Percentiles rank a stretch among this genome's conserved stretches.
These are phyloP conservation scores for Aschersonia sp. DNA, from an alignment of 2,329 filamentous ascomycete genomes.

Conservation along the genomic window DNA sequence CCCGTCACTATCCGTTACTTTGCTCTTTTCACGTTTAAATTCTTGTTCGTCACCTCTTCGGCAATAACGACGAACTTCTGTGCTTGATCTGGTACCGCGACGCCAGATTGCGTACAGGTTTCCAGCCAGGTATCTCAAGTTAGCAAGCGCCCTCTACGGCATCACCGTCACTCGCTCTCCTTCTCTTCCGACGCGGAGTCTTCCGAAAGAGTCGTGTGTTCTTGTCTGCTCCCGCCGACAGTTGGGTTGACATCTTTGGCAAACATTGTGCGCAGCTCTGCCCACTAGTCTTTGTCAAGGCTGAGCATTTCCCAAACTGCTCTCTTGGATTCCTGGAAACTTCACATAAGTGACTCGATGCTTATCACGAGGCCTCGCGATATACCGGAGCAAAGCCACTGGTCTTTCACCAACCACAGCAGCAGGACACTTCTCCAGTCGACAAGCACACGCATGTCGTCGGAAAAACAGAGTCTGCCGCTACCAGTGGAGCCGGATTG, in stretches of 20 bases:
- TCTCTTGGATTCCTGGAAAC: neutral
- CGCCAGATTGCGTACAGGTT: no score
- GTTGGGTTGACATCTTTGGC: no score
- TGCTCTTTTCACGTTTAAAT: neutral
- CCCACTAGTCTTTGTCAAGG: neutral
- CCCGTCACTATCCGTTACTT: neutral
- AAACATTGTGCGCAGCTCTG: neutral
- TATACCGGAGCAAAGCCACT: conserved; percentile 35
- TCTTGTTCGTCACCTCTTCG: neutral
- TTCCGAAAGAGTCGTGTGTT: no score
- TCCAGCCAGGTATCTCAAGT: no score
- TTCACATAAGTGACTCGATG: conserved; percentile 1
- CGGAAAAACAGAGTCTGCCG: conserved; percentile 37
- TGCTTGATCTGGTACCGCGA: neutral
- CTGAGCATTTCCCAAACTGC: neutral
- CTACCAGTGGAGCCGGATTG: conserved; percentile 41
- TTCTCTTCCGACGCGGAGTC: no score
- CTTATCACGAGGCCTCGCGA: conserved; percentile 3
- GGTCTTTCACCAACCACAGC: conserved; percentile 39
- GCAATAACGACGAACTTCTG: neutral
- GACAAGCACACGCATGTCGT: conserved; percentile 43
- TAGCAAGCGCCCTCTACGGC: no score
- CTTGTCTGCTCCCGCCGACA: no score
- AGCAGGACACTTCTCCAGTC: conserved; percentile 29
- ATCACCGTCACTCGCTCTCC: no score